A percentile compares a stretch with the other conserved stretches of the same genome.
Evolutionary conservation across 2,329 filamentous ascomycete species (phyloP).

Genomic region (Chalaropsis thielavioides): DNA sequence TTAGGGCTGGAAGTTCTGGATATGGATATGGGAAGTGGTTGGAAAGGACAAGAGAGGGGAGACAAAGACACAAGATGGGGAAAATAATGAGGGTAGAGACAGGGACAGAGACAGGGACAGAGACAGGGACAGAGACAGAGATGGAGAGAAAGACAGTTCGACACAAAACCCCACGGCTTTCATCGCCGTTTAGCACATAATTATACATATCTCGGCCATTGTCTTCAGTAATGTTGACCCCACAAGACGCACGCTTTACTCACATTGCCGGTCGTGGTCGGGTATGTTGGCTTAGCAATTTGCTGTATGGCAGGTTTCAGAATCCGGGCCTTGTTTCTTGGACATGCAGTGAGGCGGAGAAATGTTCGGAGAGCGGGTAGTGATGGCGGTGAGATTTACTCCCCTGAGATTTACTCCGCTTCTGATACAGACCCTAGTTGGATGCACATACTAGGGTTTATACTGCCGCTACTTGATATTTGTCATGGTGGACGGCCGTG

Average conservation of each 20-base stretch:
- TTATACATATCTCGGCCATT: neutral
- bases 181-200: neutral
- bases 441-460: neutral
- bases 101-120: too few species aligned
- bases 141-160: too few species aligned
- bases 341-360: neutral
- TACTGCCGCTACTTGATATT: neutral
- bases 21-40: neutral
- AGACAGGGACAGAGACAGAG: too few species aligned
- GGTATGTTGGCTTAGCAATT: neutral
- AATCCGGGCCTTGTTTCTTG: neutral
- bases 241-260: neutral
- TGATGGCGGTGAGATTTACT: neutral
- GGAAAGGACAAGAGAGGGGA: neutral
- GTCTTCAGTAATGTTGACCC: neutral
- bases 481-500: neutral
- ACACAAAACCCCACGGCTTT: too few species aligned
- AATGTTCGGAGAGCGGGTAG: neutral
- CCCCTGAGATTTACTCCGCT: neutral
- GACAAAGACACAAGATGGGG: too few species aligned
- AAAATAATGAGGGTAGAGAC: too few species aligned
- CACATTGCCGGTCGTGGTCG: neutral
- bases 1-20: neutral
- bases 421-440: neutral
- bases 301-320: neutral